Conservation (phyloP, 345 rosid genomes). For the Pistacia integerrima region DNA sequence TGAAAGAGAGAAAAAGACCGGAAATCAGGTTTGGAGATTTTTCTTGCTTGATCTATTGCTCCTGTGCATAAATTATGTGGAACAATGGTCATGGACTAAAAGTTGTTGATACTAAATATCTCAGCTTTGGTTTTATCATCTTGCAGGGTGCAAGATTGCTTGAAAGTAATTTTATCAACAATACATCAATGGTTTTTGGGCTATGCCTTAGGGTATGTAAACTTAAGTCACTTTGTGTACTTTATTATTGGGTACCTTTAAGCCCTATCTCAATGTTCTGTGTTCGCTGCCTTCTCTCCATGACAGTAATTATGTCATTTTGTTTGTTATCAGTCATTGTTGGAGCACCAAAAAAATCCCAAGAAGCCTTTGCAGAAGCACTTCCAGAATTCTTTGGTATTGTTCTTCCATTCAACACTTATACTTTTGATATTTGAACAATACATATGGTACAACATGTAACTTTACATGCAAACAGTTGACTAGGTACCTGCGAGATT, state of each 20-base stretch:
- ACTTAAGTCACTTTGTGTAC: conserved; percentile 2
- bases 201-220: conserved; percentile 77
- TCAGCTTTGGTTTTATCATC: conserved; percentile 21
- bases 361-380: conserved; percentile 87
- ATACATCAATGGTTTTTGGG: conserved; percentile 92
- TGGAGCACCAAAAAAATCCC: conserved; percentile 91
- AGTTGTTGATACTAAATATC: conserved; percentile 2
- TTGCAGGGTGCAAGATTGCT: conserved; percentile 87
- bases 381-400: conserved; percentile 83
- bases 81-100: background rate
- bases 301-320: conserved; percentile 6
- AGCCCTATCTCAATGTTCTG: background rate
- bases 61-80: background rate
- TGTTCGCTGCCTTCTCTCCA: background rate
- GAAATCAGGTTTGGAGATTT: conserved; percentile 68
- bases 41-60: background rate
- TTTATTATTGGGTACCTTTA: background rate
- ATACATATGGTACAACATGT: conserved; percentile 5
- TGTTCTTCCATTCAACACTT: background rate
- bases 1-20: conserved; percentile 90
- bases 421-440: background rate
- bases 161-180: conserved; percentile 93
- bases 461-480: conserved; percentile 47
- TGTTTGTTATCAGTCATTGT: conserved; percentile 55
- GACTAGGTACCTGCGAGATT: conserved; percentile 83